Evolutionary conservation across 805 yeast species (phyloP).

Genomic region (Grigorovia yakushimaensis): DNA sequence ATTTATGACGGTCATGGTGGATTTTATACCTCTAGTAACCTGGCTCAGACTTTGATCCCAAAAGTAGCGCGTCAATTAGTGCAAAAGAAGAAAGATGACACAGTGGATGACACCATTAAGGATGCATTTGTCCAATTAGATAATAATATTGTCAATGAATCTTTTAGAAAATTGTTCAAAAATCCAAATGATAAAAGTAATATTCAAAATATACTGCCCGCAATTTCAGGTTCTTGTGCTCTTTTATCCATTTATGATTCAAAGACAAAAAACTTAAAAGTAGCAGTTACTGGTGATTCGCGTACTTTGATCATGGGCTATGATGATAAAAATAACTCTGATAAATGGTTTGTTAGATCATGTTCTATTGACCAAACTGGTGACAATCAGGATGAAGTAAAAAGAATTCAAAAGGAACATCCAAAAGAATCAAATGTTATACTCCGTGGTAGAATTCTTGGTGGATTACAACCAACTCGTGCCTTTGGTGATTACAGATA

Average conservation of each 20-base stretch:
- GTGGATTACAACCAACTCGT: slow-evolving; percentile 88
- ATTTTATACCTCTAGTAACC: slow-evolving; percentile 81
- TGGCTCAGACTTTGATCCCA: slow-evolving; percentile 68
- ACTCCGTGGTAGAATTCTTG: slow-evolving; percentile 81
- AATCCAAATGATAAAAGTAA: slow-evolving; percentile 47
- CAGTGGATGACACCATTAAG: slow-evolving; percentile 32
- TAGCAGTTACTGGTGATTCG: slow-evolving; percentile 95
- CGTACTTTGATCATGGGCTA: slow-evolving; percentile 79
- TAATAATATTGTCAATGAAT: slow-evolving; percentile 71
- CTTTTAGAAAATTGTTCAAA: slow-evolving; percentile 58
- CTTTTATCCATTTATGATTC: slow-evolving; percentile 81
- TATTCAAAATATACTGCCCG: slow-evolving; percentile 71
- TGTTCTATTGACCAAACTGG: slow-evolving; percentile 92
- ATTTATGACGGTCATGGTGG: slow-evolving; percentile 97
- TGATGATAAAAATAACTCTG: slow-evolving; percentile 40
- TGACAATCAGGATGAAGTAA: slow-evolving; percentile 77
- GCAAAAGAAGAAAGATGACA: slow-evolving; percentile 32
- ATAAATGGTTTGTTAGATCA: slow-evolving; percentile 76
- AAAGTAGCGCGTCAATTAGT: slow-evolving; percentile 55
- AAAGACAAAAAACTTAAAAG: slow-evolving; percentile 56
- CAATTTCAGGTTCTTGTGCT: slow-evolving; percentile 92
- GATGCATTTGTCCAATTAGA: slow-evolving; percentile 77
- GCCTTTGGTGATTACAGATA: slow-evolving; percentile 97
- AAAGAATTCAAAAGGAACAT: slow-evolving; percentile 74
- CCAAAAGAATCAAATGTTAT: slow-evolving; percentile 83